Evolutionary conservation across 495 filamentous ascomycete genomes (phyloP), one percentile per base, ranked within the genome.

Genomic region (Eremomyces bilateralis): DNA sequence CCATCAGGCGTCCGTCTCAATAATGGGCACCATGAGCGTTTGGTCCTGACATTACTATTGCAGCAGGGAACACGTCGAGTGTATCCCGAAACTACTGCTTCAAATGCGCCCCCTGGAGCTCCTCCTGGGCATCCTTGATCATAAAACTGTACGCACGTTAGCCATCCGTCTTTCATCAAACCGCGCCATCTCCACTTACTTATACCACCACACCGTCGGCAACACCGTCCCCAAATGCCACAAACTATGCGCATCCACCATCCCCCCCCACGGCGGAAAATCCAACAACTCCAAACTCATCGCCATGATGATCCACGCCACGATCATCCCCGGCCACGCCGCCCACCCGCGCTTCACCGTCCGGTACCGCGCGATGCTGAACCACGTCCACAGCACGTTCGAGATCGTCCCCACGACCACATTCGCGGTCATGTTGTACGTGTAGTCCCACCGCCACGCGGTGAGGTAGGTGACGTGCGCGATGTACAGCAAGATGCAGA

Each of bases 241-340:
- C 38, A 97, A 54, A 44, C 79, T 83, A 63, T 97, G 88, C 15
- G 88, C 88, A 65, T 97, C 88, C 25, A 97, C 49, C 46, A 73
- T 69, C 11, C 77, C 79, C 59, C 70, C 64, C 45, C 80, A 59
- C 1, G 88, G 88, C 37, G 90, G 69, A 50, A 97, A 97, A 54
- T 97, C 88, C 38, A 95, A 58, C 46, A 97, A 46, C 53, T 97
- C 88, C 50, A 97, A 57, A 49, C 85, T 83, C 88, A 97, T 97
- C 5, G 80, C 83, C 51, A 83, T 47, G 38, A 91, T 63, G 38
- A 97, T 63, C 84, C 83, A 94, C 12, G 73, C 79, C 31, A 95
- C 88, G 44, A 85, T 82, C 54, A 95, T 53, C 30, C 82, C 82
- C 2, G 90, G 90, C 80, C 83, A 93, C 36, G 71, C 68, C 4